Conservation (phyloP, 306 rosid species). For the Sophora flavescens region DNA sequence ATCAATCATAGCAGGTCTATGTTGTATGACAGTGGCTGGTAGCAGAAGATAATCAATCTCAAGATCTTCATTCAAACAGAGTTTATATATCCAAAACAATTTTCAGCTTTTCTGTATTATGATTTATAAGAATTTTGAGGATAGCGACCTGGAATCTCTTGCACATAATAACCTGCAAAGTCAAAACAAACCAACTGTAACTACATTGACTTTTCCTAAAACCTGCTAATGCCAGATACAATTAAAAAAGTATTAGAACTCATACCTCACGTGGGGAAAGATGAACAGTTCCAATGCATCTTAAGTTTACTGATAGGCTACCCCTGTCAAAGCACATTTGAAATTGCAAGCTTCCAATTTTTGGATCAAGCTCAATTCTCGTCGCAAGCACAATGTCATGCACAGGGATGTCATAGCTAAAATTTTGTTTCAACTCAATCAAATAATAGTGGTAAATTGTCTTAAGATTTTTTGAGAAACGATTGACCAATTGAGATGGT, state of each 20-base stretch:
- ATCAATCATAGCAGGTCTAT: slow-evolving; percentile 49
- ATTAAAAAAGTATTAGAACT: slow-evolving; percentile 17
- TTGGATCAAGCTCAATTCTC: slow-evolving; percentile 63
- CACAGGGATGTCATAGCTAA: slow-evolving; percentile 56
- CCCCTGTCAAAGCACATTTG: slow-evolving; percentile 65
- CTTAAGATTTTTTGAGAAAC: slow-evolving; percentile 32
- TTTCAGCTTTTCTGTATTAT: slow-evolving; percentile 44
- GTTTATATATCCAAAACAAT: slow-evolving; percentile 43
- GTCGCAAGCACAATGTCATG: slow-evolving; percentile 65
- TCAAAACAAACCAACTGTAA: slow-evolving; percentile 18
- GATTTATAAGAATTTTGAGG: slow-evolving; percentile 59
- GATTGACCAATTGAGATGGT: slow-evolving; percentile 67
- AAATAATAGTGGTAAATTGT: slow-evolving; percentile 70
- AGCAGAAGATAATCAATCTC: slow-evolving; percentile 73
- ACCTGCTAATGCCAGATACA: slow-evolving; percentile 21
- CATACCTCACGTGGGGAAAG: slow-evolving; percentile 67
- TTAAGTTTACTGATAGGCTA: slow-evolving; percentile 54
- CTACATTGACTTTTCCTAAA: background rate
- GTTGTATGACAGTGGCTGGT: slow-evolving; percentile 54
- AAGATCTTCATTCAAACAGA: slow-evolving; percentile 45
- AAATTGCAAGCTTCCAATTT: slow-evolving; percentile 56
- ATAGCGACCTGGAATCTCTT: slow-evolving; percentile 72
- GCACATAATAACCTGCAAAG: slow-evolving; percentile 65
- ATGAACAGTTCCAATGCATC: slow-evolving; percentile 56
- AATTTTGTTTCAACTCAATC: slow-evolving; percentile 67